Conservation (phyloP, 192 early-diverging fungal species). For the Podila horticola region DNA sequence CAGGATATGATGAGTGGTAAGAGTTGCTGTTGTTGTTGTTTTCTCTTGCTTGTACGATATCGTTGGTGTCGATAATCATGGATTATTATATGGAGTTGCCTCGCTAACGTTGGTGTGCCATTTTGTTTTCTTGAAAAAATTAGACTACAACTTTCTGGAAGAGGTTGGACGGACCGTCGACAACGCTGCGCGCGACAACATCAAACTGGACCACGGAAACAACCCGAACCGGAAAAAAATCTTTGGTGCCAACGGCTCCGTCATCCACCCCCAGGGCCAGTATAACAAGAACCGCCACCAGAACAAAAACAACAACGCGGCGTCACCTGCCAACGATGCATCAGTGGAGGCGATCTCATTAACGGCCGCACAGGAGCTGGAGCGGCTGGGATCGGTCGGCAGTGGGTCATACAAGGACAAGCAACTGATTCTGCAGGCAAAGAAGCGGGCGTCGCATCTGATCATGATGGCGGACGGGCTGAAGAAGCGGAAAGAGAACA, state of each 20-base stretch:
- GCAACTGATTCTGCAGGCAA: constrained; percentile 50
- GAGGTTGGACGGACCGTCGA: constrained; percentile 67
- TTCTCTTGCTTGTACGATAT: not conserved
- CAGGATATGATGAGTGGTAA: constrained; percentile 78
- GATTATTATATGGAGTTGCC: not conserved
- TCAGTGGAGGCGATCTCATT: constrained; percentile 13
- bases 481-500: constrained; percentile 64
- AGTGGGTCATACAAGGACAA: constrained; percentile 43
- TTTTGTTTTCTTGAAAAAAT: not conserved
- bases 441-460: constrained; percentile 50
- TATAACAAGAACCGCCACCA: constrained; percentile 15
- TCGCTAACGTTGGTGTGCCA: not conserved
- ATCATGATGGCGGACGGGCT: constrained; percentile 64
- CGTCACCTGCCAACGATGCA: not conserved
- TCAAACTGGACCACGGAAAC: constrained; percentile 24
- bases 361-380: constrained; percentile 38
- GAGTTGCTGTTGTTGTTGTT: not conserved
- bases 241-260: constrained; percentile 24
- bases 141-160: constrained; percentile 77
- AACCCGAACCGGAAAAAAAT: constrained; percentile 26
- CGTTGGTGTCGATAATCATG: too few species aligned
- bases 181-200: constrained; percentile 58
- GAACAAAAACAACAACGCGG: constrained; percentile 4
- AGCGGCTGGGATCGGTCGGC: constrained; percentile 22
- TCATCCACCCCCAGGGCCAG: constrained; percentile 2